Evolutionary conservation across 1,139 yeast species (phyloP).

Genomic region (Lodderomyces elongisporus): DNA sequence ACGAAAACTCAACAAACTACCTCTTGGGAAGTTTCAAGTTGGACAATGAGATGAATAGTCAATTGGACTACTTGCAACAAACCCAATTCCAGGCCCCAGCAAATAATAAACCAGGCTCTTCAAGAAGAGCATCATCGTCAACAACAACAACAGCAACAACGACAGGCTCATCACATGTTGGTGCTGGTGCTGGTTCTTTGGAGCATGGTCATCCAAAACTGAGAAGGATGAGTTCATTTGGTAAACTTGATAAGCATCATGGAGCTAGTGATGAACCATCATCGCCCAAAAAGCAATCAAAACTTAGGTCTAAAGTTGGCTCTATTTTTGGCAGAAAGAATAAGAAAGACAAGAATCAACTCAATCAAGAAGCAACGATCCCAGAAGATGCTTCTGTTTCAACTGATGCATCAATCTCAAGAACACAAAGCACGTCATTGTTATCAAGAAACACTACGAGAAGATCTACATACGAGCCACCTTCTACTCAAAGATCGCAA

Average conservation of each 20-base stretch:
- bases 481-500: background rate
- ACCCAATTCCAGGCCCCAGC: constrained; percentile 20
- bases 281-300: constrained; percentile 26
- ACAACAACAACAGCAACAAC: background rate
- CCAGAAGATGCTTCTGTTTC: constrained; percentile 34
- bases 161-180: background rate
- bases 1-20: constrained; percentile 64
- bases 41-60: constrained; percentile 35
- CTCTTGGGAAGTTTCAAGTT: constrained; percentile 46
- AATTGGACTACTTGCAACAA: constrained; percentile 31
- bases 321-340: constrained; percentile 72
- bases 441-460: constrained; percentile 10
- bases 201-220: constrained; percentile 1
- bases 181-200: constrained; percentile 1
- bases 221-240: constrained; percentile 8
- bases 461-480: constrained; percentile 7
- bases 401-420: constrained; percentile 17
- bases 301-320: constrained; percentile 74
- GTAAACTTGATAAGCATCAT: constrained; percentile 4
- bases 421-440: constrained; percentile 8
- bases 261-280: constrained; percentile 1
- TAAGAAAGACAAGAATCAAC: constrained; percentile 26
- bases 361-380: constrained; percentile 19
- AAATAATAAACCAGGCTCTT: background rate
- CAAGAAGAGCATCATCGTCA: constrained; percentile 1